Conservation (phyloP, 2,329 filamentous ascomycete species). For the Ambrosiella xylebori region DNA sequence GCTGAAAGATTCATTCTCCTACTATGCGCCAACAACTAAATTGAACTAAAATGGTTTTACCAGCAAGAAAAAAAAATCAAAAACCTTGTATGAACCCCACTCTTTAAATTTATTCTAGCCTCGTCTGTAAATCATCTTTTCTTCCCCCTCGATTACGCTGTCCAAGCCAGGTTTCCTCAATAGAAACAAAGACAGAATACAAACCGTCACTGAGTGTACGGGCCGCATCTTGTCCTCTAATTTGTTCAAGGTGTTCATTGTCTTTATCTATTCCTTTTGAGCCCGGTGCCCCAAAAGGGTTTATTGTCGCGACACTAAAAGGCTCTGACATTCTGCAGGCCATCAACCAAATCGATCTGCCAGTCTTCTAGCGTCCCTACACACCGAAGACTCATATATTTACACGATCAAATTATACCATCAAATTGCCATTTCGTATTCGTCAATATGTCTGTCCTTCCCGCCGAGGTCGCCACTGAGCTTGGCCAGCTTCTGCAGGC, state of each 20-base stretch:
- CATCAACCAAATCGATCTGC: background rate
- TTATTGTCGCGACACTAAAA: background rate
- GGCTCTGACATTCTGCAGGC: background rate
- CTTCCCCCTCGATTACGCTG: constrained; percentile 1
- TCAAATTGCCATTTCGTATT: background rate
- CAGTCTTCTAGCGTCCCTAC: no score
- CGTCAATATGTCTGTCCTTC: constrained; percentile 62
- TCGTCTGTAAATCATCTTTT: background rate
- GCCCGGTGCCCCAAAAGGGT: background rate
- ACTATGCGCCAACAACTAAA: no score
- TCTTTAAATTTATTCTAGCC: constrained; percentile 12
- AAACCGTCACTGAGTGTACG: constrained; percentile 9
- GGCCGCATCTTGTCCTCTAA: constrained; percentile 4
- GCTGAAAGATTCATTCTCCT: no score
- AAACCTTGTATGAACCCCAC: constrained; percentile 11
- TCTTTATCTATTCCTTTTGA: constrained; percentile 2
- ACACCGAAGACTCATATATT: background rate
- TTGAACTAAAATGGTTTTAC: background rate
- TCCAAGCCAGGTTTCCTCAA: constrained; percentile 5
- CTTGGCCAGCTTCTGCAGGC: constrained; percentile 74
- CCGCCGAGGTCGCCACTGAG: constrained; percentile 67
- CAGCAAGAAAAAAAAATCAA: constrained; percentile 8
- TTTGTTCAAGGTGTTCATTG: constrained; percentile 4
- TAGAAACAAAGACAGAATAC: constrained; percentile 7
- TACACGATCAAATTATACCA: background rate